phyloP scores from a whole-genome alignment of 2,329 filamentous ascomycete genomes.

The Xylariaceae sp. region DNA sequence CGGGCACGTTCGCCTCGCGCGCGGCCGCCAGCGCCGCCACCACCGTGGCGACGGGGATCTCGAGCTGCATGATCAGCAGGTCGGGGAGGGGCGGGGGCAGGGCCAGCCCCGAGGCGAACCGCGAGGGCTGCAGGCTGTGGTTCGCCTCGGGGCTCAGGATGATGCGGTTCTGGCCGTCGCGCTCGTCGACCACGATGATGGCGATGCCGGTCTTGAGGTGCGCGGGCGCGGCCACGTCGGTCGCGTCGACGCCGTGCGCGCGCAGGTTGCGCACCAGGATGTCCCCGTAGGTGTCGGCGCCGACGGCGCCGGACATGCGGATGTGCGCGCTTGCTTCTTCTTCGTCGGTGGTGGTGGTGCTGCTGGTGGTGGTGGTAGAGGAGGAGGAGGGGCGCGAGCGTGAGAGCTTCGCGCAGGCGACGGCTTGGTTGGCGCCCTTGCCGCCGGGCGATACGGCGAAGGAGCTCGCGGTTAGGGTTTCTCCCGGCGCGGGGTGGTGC shows the following conservation, averaged over 20 bases:
- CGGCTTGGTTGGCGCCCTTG: slow-evolving; percentile 95
- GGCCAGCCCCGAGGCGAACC: slow-evolving; percentile 39
- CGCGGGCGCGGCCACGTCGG: slow-evolving; percentile 48
- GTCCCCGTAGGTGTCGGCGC: slow-evolving; percentile 66
- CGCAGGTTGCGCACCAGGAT: slow-evolving; percentile 61
- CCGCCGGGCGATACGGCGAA: slow-evolving; percentile 85
- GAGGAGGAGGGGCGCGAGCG: slow-evolving; percentile 48
- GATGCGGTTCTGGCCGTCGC: slow-evolving; percentile 76
- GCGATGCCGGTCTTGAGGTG: slow-evolving; percentile 68
- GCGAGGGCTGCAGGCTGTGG: slow-evolving; percentile 45
- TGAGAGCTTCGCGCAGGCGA: slow-evolving; percentile 83
- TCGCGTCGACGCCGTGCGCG: slow-evolving; percentile 63
- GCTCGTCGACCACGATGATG: slow-evolving; percentile 75
- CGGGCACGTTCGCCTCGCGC: slow-evolving; percentile 53
- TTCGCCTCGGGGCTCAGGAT: slow-evolving; percentile 75
- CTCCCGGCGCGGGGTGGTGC: slow-evolving; percentile 80
- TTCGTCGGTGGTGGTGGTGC: slow-evolving; percentile 37
- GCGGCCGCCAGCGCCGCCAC: slow-evolving; percentile 61
- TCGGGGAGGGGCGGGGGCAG: slow-evolving; percentile 48
- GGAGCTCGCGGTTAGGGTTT: slow-evolving; percentile 79
- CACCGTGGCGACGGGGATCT: slow-evolving; percentile 70
- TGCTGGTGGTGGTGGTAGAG: slow-evolving; percentile 39
- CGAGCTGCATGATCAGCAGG: slow-evolving; percentile 76
- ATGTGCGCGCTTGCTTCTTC: slow-evolving; percentile 49
- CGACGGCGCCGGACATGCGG: slow-evolving; percentile 75